Evolutionary conservation across 306 rosid species (phyloP), one percentile per base, ranked within the genome.

Genomic region (Prinsepia uniflora): DNA sequence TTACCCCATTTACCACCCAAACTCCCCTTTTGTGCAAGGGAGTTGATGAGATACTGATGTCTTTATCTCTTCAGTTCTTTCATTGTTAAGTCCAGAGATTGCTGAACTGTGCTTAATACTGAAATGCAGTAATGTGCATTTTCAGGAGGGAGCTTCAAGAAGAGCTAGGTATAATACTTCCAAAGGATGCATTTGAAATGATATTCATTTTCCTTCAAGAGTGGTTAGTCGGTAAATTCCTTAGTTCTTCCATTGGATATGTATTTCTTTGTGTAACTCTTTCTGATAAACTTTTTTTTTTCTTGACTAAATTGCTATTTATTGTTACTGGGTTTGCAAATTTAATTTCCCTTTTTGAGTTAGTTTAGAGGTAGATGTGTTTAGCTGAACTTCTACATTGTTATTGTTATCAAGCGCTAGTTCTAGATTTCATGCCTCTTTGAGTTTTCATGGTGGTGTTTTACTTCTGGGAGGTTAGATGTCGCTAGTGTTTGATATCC

Each of bases 91-190:
- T 4, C 18, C 46, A 50, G 61, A 49, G 46, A 47, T 54, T 17
- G 7, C 46, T 39, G 65, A 60, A 36, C 3, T 1, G 22, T 14
- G 52, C 68, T 66, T 65, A 60, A 50, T 9, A 54, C 48, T 69
- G 72, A 62, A 48, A 72, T 57, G 7, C 44, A 43, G 54, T 68
- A 39, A 64, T 65, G 63, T 76, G 17, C 72, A 56, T 84, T 50
- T 50, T 75, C 88, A 94, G 98, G 85, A 89, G 95, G 86, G 97
- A 94, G 84, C 92, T 94, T 11, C 82, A 89, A 72, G 96, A 90
- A 81, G 97, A 94, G 90, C 91, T 94, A n/a, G 97, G 97, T 48
- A 55, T 94, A 76, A 79, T 44, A 76, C 97, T 94, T 75, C 96
- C 97, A 48, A 68, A 72, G 78, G 97, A 94, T 78, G 97, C 97